phyloP scores from a whole-genome alignment of 306 rosid genomes.

The Lathyrus aphaca region DNA sequence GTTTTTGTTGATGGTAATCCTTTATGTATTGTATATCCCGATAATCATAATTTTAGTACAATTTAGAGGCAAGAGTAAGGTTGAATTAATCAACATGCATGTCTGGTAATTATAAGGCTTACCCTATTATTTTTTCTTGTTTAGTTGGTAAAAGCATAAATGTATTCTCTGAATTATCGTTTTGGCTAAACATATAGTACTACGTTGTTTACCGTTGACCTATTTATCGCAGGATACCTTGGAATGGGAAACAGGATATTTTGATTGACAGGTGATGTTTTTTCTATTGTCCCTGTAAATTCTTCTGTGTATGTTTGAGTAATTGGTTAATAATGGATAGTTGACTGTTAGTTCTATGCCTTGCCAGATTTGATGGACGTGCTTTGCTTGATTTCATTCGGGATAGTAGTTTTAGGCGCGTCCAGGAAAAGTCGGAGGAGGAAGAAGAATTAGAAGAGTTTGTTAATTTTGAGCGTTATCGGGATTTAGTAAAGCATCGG shows the following conservation, averaged over 20 bases:
- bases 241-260: conserved; percentile 95
- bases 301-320: not conserved
- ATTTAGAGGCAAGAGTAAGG: not conserved
- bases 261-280: conserved; percentile 77
- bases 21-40: no score
- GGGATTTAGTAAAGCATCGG: conserved; percentile 99
- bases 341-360: conserved; percentile 22
- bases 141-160: no score
- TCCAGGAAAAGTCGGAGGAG: conserved; percentile 85
- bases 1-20: no score
- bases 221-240: conserved; percentile 76
- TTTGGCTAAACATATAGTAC: no score
- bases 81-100: no score
- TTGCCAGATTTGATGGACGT: conserved; percentile 93
- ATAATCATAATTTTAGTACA: not conserved
- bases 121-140: no score
- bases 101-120: no score
- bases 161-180: no score
- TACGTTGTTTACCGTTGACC: no score
- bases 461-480: conserved; percentile 99
- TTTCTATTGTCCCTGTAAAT: not conserved
- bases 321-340: not conserved
- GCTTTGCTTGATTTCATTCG: conserved; percentile 96
- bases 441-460: conserved; percentile 99
- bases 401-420: conserved; percentile 66